A percentile compares a stretch with the other conserved stretches of the same genome.
phyloP scores from a whole-genome alignment of 1,284 basidiomycete species.

The Tremellales sp. region DNA sequence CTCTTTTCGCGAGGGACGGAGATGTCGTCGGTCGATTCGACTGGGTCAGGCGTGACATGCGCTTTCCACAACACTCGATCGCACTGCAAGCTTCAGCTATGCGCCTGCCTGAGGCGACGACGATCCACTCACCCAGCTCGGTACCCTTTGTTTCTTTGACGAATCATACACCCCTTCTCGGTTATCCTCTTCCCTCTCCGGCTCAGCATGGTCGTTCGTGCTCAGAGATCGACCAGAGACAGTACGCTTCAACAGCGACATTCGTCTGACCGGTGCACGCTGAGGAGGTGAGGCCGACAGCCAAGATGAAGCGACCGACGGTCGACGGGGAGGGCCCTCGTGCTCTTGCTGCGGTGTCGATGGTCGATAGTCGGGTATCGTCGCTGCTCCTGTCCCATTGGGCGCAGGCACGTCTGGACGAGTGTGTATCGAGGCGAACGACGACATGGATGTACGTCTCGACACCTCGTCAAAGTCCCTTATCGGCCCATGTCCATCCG shows the following conservation, averaged over 20 bases:
- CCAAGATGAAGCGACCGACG: not conserved
- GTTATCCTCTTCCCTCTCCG: slow-evolving; percentile 26
- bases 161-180: slow-evolving; percentile 51
- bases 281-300: slow-evolving; percentile 3
- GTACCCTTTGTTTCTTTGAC: slow-evolving; percentile 53
- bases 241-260: slow-evolving; percentile 31
- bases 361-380: not conserved
- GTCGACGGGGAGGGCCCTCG: not conserved
- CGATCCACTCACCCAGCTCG: slow-evolving; percentile 47
- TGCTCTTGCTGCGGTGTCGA: not conserved
- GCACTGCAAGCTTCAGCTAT: slow-evolving; percentile 34
- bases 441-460: slow-evolving; percentile 1
- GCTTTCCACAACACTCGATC: slow-evolving; percentile 49
- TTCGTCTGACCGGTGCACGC: slow-evolving; percentile 5
- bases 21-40: slow-evolving; percentile 3
- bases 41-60: slow-evolving; percentile 33
- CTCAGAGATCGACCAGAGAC: slow-evolving; percentile 26
- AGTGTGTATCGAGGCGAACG: not conserved
- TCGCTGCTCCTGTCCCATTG: too few species aligned
- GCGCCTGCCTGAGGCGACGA: not conserved
- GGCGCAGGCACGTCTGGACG: not conserved
- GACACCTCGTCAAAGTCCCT: not conserved
- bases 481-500: not conserved
- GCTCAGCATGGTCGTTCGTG: slow-evolving; percentile 2
- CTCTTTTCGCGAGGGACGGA: slow-evolving; percentile 7